These are phyloP conservation scores for Phytophthora multivora DNA, from an alignment of 352 stramenopile genomes.

Conservation along the genomic window DNA sequence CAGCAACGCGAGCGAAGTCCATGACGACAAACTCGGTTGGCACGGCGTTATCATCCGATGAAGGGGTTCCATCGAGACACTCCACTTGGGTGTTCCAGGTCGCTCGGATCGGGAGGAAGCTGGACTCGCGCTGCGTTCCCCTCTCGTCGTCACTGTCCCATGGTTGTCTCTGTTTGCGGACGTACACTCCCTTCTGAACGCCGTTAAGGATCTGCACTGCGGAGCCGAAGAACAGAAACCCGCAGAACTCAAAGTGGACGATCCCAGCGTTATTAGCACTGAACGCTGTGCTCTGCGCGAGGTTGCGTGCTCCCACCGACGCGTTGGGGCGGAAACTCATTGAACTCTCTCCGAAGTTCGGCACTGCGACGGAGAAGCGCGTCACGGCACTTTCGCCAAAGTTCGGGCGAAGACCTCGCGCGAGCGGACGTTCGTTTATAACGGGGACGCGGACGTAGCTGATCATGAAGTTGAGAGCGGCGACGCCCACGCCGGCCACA, in stretches of 20 bases:
- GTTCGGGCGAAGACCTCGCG: slow-evolving; percentile 40
- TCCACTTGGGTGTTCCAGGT: slow-evolving; percentile 54
- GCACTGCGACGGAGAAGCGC: slow-evolving; percentile 56
- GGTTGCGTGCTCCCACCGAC: slow-evolving; percentile 40
- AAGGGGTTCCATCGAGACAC: slow-evolving; percentile 61
- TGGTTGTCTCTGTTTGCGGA: slow-evolving; percentile 36
- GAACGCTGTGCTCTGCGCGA: slow-evolving; percentile 55
- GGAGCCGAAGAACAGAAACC: slow-evolving; percentile 83
- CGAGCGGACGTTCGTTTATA: slow-evolving; percentile 48
- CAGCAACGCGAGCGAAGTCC: slow-evolving; percentile 82
- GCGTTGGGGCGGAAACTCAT: slow-evolving; percentile 19
- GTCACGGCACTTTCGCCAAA: slow-evolving; percentile 50
- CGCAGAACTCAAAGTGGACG: slow-evolving; percentile 75
- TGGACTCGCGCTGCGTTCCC: slow-evolving; percentile 24
- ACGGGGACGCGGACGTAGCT: slow-evolving; percentile 69
- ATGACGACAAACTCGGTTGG: slow-evolving; percentile 80
- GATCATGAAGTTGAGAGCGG: slow-evolving; percentile 81
- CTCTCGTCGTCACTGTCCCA: slow-evolving; percentile 14
- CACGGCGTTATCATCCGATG: slow-evolving; percentile 32
- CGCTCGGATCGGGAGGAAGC: slow-evolving; percentile 46
- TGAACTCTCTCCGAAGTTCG: slow-evolving; percentile 25
- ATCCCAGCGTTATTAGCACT: slow-evolving; percentile 58
- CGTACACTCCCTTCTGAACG: slow-evolving; percentile 66
- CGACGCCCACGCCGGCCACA: slow-evolving; percentile 87
- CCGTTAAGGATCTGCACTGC: slow-evolving; percentile 73